phyloP scores from a whole-genome alignment of 2,329 filamentous ascomycete species.

The Ceratocystis cubensis region DNA sequence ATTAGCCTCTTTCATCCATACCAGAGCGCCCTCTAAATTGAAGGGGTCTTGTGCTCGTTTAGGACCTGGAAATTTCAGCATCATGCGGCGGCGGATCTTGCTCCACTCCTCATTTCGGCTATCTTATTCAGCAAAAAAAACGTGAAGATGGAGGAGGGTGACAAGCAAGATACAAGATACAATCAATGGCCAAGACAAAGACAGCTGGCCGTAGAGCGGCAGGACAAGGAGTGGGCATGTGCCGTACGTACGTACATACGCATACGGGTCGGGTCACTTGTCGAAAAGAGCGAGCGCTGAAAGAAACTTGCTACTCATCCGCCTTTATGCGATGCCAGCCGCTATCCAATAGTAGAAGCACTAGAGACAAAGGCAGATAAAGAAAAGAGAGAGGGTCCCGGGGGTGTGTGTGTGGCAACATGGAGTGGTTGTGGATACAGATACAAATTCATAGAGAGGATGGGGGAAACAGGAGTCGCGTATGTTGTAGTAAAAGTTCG shows the following conservation, averaged over 20 bases:
- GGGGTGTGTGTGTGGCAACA: neutral
- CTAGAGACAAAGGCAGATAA: no score
- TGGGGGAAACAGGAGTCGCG: no score
- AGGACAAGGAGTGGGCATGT: neutral
- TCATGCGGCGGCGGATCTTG: neutral
- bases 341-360: no score
- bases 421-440: no score
- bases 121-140: constrained; percentile 8
- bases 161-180: neutral
- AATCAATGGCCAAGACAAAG: neutral
- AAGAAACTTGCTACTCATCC: no score
- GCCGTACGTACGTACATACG: no score
- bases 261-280: no score
- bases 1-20: neutral
- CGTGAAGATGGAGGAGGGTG: neutral
- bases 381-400: neutral
- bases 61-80: neutral
- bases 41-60: neutral
- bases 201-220: neutral
- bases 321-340: no score
- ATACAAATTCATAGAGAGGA: neutral
- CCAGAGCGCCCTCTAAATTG: neutral
- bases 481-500: neutral
- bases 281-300: no score
- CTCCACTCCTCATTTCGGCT: constrained; percentile 2